Percentiles rank a stretch among this genome's conserved stretches.
Conservation (phyloP, 2,329 filamentous ascomycete species). For the Pseudopyrenochaeta lycopersici region DNA sequence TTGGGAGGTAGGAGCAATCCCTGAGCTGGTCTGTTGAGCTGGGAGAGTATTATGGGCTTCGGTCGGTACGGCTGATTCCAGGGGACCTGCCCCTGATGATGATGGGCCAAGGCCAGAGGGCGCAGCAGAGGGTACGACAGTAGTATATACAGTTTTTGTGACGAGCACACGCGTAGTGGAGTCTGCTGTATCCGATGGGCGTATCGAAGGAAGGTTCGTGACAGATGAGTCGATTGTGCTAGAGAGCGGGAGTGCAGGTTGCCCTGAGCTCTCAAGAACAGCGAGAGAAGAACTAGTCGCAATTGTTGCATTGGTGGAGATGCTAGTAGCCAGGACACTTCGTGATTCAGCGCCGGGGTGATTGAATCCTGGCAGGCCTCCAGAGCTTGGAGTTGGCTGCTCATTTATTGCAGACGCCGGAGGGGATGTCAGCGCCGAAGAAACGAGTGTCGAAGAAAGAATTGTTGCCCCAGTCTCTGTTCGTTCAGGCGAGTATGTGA, state of each 20-base stretch:
- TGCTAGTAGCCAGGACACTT: constrained; percentile 4
- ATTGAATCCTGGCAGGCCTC: constrained; percentile 30
- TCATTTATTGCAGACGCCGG: constrained; percentile 12
- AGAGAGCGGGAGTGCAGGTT: not conserved
- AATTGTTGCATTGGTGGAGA: not conserved
- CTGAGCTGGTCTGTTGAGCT: not conserved
- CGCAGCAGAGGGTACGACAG: constrained; percentile 27
- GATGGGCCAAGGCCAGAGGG: constrained; percentile 7
- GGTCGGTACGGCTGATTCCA: constrained; percentile 9
- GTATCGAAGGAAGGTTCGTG: not conserved
- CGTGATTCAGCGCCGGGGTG: constrained; percentile 18
- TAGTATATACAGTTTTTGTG: constrained; percentile 41
- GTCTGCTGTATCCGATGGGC: constrained; percentile 3
- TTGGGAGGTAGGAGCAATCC: not conserved
- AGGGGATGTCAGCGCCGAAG: constrained; percentile 5
- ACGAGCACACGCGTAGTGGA: constrained; percentile 28
- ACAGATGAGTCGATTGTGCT: constrained; percentile 1
- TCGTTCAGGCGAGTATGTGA: constrained; percentile 37
- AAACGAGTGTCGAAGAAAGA: constrained; percentile 9
- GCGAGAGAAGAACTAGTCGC: constrained; percentile 5
- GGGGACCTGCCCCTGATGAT: constrained; percentile 2
- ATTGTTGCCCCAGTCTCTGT: constrained; percentile 13
- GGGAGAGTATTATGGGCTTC: constrained; percentile 7
- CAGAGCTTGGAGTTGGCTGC: constrained; percentile 16
- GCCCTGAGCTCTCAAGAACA: constrained; percentile 2